Conservation (phyloP, 2,329 filamentous ascomycete genomes). For the Phyllosticta citribraziliensis region DNA sequence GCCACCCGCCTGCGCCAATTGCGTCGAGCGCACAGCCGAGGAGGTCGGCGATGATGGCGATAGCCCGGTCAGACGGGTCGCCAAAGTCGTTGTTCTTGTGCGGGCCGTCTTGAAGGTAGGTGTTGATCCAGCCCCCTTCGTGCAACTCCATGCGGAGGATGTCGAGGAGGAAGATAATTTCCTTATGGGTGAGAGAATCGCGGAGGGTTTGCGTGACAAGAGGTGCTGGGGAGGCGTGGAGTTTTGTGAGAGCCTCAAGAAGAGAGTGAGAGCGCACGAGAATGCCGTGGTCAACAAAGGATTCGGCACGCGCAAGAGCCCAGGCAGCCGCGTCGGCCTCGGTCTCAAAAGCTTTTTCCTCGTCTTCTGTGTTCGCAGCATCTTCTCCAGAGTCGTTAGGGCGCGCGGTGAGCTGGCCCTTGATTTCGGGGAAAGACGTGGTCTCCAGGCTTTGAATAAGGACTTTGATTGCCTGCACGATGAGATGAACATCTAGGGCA, state of each 20-base stretch:
- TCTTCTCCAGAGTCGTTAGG: slow-evolving; percentile 17
- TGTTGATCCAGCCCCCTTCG: slow-evolving; percentile 65
- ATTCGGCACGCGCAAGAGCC: slow-evolving; percentile 58
- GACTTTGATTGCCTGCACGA: slow-evolving; percentile 55
- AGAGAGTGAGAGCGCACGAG: slow-evolving; percentile 54
- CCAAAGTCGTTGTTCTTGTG: slow-evolving; percentile 29
- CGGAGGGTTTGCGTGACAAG: slow-evolving; percentile 56
- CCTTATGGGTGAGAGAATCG: slow-evolving; percentile 52
- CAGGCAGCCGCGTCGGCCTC: slow-evolving; percentile 32
- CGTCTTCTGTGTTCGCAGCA: background rate
- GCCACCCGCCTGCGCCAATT: slow-evolving; percentile 64
- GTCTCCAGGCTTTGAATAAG: slow-evolving; percentile 60
- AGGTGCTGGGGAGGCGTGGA: slow-evolving; percentile 51
- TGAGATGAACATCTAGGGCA: slow-evolving; percentile 54
- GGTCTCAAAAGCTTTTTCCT: slow-evolving; percentile 25
- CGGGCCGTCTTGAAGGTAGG: slow-evolving; percentile 53
- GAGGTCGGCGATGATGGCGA: slow-evolving; percentile 61
- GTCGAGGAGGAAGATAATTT: slow-evolving; percentile 62
- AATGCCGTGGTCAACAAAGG: slow-evolving; percentile 55
- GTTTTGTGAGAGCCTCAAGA: slow-evolving; percentile 58
- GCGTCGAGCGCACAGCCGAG: slow-evolving; percentile 67
- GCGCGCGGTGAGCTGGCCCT: slow-evolving; percentile 32
- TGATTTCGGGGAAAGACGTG: slow-evolving; percentile 18
- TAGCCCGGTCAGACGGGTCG: slow-evolving; percentile 55
- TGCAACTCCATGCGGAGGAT: slow-evolving; percentile 64